Evolutionary conservation across 805 yeast species (phyloP).

Genomic region (Candida boidinii): DNA sequence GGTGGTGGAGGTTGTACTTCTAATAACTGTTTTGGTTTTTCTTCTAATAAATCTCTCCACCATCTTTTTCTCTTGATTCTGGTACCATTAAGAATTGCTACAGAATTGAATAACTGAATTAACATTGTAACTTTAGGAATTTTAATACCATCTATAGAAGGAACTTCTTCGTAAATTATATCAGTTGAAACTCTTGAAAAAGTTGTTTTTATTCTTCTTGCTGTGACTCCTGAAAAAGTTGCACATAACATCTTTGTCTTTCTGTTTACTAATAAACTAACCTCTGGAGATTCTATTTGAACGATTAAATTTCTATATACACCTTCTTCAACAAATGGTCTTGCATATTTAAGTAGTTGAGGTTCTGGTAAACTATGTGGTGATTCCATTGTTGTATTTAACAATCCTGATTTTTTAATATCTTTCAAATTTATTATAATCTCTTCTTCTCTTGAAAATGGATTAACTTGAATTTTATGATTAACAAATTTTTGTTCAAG

Average conservation of each 20-base stretch:
- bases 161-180: constrained; percentile 16
- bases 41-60: not conserved
- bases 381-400: constrained; percentile 9
- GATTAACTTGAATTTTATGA: constrained; percentile 41
- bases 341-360: constrained; percentile 26
- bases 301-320: constrained; percentile 28
- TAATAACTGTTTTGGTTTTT: not conserved
- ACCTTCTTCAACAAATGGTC: constrained; percentile 37
- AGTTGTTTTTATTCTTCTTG: constrained; percentile 13
- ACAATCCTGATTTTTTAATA: constrained; percentile 29
- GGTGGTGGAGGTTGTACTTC: not conserved
- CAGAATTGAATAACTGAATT: constrained; percentile 11
- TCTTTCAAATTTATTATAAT: constrained; percentile 45
- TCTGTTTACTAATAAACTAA: constrained; percentile 23
- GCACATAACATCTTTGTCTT: constrained; percentile 20
- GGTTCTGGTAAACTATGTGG: not conserved
- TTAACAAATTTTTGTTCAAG: constrained; percentile 65
- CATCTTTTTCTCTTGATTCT: too few species aligned
- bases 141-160: constrained; percentile 2
- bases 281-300: constrained; percentile 29
- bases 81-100: constrained; percentile 16
- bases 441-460: constrained; percentile 43
- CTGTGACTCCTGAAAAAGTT: constrained; percentile 15
- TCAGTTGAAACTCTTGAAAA: constrained; percentile 15
- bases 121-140: constrained; percentile 14